phyloP scores from a whole-genome alignment of 495 filamentous ascomycete species.

The Clavariopsis aquatica region DNA sequence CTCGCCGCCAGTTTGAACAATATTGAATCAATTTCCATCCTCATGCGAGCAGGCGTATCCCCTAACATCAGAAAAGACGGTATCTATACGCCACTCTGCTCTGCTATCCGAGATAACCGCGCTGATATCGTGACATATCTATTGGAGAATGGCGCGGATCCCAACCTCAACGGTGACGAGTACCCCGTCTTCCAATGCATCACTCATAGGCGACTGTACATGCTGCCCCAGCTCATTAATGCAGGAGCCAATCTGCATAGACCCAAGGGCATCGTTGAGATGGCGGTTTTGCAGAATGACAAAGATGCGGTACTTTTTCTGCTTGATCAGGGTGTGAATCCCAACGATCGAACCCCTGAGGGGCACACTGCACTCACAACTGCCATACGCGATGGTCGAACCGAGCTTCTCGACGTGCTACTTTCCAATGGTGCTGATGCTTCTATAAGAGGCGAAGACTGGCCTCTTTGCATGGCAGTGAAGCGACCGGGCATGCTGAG shows the following conservation, averaged over 20 bases:
- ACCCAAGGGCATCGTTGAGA: slow-evolving; percentile 59
- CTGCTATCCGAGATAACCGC: slow-evolving; percentile 57
- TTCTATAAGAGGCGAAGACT: slow-evolving; percentile 55
- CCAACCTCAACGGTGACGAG: slow-evolving; percentile 56
- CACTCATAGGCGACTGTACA: slow-evolving; percentile 54
- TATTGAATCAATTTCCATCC: slow-evolving; percentile 52
- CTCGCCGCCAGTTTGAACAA: slow-evolving; percentile 52
- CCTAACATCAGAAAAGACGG: slow-evolving; percentile 59
- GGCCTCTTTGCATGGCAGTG: slow-evolving; percentile 59
- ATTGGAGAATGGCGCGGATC: slow-evolving; percentile 53
- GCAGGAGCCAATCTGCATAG: slow-evolving; percentile 54
- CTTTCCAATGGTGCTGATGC: slow-evolving; percentile 55
- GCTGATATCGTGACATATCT: slow-evolving; percentile 55
- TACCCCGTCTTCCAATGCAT: slow-evolving; percentile 60
- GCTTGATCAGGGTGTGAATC: slow-evolving; percentile 51
- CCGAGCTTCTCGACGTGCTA: slow-evolving; percentile 52
- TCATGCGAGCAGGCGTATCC: slow-evolving; percentile 54
- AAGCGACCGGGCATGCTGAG: slow-evolving; percentile 50
- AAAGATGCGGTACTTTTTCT: slow-evolving; percentile 53
- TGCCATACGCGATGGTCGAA: slow-evolving; percentile 53
- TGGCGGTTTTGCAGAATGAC: slow-evolving; percentile 54
- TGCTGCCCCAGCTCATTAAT: slow-evolving; percentile 52
- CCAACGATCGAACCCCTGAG: slow-evolving; percentile 52
- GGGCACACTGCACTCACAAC: slow-evolving; percentile 56
- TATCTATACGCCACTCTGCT: slow-evolving; percentile 58